Evolutionary conservation across 78 protist genomes (phyloP), one percentile per base, ranked within the genome.

Genomic region (Speleostelium caveatum): DNA sequence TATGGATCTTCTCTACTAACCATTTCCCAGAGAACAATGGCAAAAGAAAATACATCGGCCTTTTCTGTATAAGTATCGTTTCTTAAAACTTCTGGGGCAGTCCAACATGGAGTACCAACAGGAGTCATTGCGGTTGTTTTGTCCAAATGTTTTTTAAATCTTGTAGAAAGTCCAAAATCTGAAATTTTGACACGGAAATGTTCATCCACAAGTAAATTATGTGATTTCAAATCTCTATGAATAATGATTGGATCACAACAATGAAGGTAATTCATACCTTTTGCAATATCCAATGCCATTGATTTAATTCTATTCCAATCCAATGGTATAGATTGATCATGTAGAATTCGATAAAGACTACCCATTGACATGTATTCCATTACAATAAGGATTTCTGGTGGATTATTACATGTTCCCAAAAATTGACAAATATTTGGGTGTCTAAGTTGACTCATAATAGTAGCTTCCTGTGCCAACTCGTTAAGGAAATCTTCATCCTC

Each of bases 391-490:
- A 93, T 79, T 63, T 93, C 86, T 1, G 96, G 96, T 49, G 86
- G 86, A 38, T 56, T 76, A 36, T 74, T 75, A 66, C 96, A 93
- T 5, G 92, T 73, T 19, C 96, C 96, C 16, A 93, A 69, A 77
- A 93, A 93, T 49, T 93, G 96, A 58, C 91, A 80, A 35, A 93
- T 65, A 53, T 93, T 93, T 42, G 96, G 96, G 51, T 93, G 96
- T 36, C 94, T 72, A 19, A 94, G 33, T 69, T 83, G 91, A n/a
- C 71, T 55, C 91, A 83, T 83, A n/a, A 83, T 83, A 19, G 91
- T 71, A 5, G 91, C 91, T 33, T 83, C 91, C 55, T 83, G 91
- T 22, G 91, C 91, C 45, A 83, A 42, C 42, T 83, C 91, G 28
- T 73, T 71, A 21, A 83, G 36, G 36, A 83, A 83, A 24, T 83